Evolutionary conservation across 768 basidiomycete genomes (phyloP).

Genomic region (Rhodotorula paludigena): DNA sequence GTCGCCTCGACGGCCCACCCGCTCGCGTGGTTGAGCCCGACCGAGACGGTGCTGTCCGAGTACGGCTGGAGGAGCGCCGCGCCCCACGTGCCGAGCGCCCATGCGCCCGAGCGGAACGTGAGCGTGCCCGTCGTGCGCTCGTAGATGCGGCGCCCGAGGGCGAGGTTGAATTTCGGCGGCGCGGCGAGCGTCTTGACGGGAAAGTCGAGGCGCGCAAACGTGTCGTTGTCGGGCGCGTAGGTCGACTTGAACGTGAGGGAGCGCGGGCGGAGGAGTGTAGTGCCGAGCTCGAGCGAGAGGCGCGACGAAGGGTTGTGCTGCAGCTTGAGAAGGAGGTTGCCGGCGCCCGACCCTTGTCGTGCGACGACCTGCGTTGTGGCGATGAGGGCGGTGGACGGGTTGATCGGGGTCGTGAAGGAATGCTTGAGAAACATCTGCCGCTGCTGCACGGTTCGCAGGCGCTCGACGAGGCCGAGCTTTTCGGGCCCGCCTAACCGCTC

Average conservation of each 20-base stretch:
- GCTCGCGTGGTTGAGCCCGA: constrained; percentile 35
- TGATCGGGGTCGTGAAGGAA: constrained; percentile 48
- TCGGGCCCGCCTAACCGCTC: constrained; percentile 10
- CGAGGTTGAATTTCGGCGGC: constrained; percentile 46
- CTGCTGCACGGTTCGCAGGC: constrained; percentile 12
- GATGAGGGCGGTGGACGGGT: constrained; percentile 43
- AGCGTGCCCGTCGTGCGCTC: constrained; percentile 44
- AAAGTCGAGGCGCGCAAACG: constrained; percentile 44
- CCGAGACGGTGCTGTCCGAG: constrained; percentile 33
- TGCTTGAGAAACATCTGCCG: constrained; percentile 47
- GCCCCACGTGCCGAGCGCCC: constrained; percentile 47
- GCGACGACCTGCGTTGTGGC: constrained; percentile 46
- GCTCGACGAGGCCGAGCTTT: constrained; percentile 1
- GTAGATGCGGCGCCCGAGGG: constrained; percentile 46
- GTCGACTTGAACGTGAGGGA: constrained; percentile 51
- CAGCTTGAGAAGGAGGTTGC: constrained; percentile 63
- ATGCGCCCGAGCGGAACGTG: constrained; percentile 45
- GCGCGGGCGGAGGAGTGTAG: constrained; percentile 51
- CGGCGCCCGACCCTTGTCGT: constrained; percentile 47
- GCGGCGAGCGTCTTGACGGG: constrained; percentile 42
- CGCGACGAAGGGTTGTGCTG: constrained; percentile 30
- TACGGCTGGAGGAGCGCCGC: constrained; percentile 12
- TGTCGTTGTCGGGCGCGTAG: constrained; percentile 52
- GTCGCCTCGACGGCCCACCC: constrained; percentile 21
- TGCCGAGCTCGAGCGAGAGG: constrained; percentile 34